Conservation (phyloP, 495 filamentous ascomycete species). For the Podospora conica region DNA sequence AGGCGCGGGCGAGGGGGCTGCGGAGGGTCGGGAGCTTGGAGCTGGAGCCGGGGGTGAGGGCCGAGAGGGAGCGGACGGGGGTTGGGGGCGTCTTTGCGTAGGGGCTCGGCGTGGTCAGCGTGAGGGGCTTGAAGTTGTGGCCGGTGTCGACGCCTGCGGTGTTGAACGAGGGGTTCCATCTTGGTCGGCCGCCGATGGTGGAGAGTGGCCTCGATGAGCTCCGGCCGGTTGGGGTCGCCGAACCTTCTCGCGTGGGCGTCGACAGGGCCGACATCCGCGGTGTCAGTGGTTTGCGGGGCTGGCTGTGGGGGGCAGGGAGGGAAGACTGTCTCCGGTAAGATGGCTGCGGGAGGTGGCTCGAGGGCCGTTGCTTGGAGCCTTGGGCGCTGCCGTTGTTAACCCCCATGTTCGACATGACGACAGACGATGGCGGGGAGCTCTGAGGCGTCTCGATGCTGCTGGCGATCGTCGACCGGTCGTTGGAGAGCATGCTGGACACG, state of each 20-base stretch:
- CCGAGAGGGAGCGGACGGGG: conserved; percentile 32
- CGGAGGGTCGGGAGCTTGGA: conserved; percentile 44
- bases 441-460: conserved; percentile 74
- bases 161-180: conserved; percentile 75
- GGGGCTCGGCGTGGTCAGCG: conserved; percentile 56
- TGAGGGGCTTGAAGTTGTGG: conserved; percentile 62
- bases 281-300: conserved; percentile 24
- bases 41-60: conserved; percentile 31
- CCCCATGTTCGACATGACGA: conserved; percentile 59
- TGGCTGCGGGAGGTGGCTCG: conserved; percentile 38
- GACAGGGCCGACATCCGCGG: conserved; percentile 35
- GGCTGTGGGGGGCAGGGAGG: conserved; percentile 22
- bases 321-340: conserved; percentile 30
- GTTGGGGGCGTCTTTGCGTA: conserved; percentile 46
- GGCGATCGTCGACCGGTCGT: conserved; percentile 69
- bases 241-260: conserved; percentile 42
- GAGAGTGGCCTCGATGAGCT: conserved; percentile 45
- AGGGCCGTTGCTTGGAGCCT: conserved; percentile 37
- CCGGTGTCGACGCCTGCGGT: conserved; percentile 60
- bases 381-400: conserved; percentile 38
- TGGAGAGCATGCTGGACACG: conserved; percentile 83
- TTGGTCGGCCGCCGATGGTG: conserved; percentile 53
- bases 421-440: conserved; percentile 86
- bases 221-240: conserved; percentile 52
- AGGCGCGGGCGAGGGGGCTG: conserved; percentile 38